Base-by-base conservation (phyloP, 108 stramenopile genomes). In the Asterionellopsis glacialis region DNA sequence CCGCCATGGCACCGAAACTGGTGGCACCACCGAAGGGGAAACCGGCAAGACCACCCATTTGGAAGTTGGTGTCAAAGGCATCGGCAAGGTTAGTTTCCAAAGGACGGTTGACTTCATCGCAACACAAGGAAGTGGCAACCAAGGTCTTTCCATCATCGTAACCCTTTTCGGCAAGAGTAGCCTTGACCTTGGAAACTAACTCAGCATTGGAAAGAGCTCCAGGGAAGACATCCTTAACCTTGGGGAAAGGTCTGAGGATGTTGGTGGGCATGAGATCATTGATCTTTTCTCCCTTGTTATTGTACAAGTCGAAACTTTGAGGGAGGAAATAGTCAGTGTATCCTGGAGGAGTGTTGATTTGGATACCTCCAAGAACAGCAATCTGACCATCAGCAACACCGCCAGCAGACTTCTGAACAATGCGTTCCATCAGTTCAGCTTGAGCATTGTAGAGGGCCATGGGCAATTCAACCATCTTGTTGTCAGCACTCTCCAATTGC, bases 11-110 rank as follows among this genome's bases (percentile, higher is more conserved):
- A 42, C 81, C 80, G 54, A 82, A 85, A 43, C 80, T 72, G 28
- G 81, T 82, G 28, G 70, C 72, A 26, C 84, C 84, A 14, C 74
- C 84, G 42, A 85, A 81, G 19, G 85, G 78, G 45, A 86, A 82
- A 41, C 85, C 85, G 39, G 85, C 72, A 12, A 81, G 38, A 0
- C 80, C 80, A 2, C 76, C 76, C 24, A 77, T 44, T 42, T 59
- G 59, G 64, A 77, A 81, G 65, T 77, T 76, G 48, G 63, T 53
- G 12, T 73, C 80, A 43, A 67, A 81, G 10, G 64, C 48, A 10
- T 56, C 27, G 45, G 45, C 64, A 42, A 81, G 72, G 26, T 77
- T 66, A 45, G 61, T 60, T 67, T 81, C 80, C 28, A 77, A 48
- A 16, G 44, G 40, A 18, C 80, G 57, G 11, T 62, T 64, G 15